Base-by-base conservation (phyloP, 2,329 filamentous ascomycete species). In the Phialemonium atrogriseum region DNA sequence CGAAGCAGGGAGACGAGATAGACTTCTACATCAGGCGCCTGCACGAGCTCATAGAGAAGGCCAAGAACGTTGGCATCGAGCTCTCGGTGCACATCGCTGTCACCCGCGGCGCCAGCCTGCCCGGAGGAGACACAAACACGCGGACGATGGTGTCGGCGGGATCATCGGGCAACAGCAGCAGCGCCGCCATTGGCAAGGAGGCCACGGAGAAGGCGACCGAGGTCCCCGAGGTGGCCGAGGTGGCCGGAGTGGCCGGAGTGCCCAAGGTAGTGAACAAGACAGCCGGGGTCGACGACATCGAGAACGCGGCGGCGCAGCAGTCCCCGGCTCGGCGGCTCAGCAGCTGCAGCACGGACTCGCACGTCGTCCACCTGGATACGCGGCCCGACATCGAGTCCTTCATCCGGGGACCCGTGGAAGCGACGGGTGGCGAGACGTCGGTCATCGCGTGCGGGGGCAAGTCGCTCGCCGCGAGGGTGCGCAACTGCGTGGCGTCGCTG, bases 391-490 rank as follows among this genome's bases (percentile, higher is more conserved):
- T 78, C 2, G 60, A 62, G 23, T 47, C 50, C 0, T 64, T 75
- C 34, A 69, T 78, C 28, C 58, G 71, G 7, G 49, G 47, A 5
- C 62, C 72, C 0, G 70, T 78, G 7, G 73, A 77, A 53, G 59
- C 60, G 1, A 70, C 72, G 2, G 69, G 66, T 36, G 73, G 73
- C 16, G 73, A 78, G 55, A 77, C 73, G n/a, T 67, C 65, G 1
- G 66, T 78, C 0, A 66, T 74, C 0, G 73, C 76, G 0, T 78
- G 73, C 38, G 74, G 72, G 10, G 74, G 73, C 2, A 63, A 62
- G 30, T 66, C 66, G 27, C 52, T 78, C 15, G 70, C 73, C 2
- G 58, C 69, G 3, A 55, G 55, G 27, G 66, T 70, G 10, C 58
- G 74, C 35, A 77, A 73, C 41, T 66, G 60, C 35, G 71, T 78